Evolutionary conservation across 2,329 filamentous ascomycete genomes (phyloP), one percentile per base, ranked within the genome.

Genomic region (Trichophyton benhamiae): DNA sequence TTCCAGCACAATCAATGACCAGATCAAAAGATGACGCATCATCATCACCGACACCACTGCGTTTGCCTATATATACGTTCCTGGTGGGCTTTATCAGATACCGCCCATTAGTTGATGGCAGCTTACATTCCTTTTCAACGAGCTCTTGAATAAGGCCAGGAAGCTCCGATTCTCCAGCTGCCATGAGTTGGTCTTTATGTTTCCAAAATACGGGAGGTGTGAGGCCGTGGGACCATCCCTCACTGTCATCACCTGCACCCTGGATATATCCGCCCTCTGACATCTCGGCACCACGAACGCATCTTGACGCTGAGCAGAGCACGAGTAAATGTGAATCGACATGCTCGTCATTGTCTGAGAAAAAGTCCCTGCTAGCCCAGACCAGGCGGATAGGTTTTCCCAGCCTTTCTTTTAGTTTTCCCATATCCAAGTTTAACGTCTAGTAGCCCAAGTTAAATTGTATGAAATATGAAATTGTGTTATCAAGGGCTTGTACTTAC

Each of bases 161-260:
- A 4, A 87, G 73, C 1, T 90, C 83, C 8, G 83, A 80, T 68
- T 96, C 91, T 0, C 81, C 69, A 0, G 86, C 81, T 0, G 72
- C 72, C 20, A 95, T 76, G 9, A 97, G 76, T 4, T 70, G 44
- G 0, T 82, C 76, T 48, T 76, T 77, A 67, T 96, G 79, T 1
- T 73, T 74, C 94, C 94, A 99, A 74, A 96, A 99, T 0, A 92
- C 65, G 0, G 77, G 72, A 0, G 92, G 84, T 0, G 88, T 94
- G 15, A 97, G 80, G 0, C 89, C 90, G 60, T 82, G 77, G 0
- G 91, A 87, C 94, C 94, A 99, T 67, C 89, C 89, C 77, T 99
- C 94, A 11, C 88, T 89, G 72, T 99, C 94, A 72, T 99, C 94
- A 1, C 88, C 94, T 0, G 92, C 92, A 58, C 94, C 94, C 74